Base-by-base conservation (phyloP, 306 rosid species). In the Cyclanthera cordifolia region DNA sequence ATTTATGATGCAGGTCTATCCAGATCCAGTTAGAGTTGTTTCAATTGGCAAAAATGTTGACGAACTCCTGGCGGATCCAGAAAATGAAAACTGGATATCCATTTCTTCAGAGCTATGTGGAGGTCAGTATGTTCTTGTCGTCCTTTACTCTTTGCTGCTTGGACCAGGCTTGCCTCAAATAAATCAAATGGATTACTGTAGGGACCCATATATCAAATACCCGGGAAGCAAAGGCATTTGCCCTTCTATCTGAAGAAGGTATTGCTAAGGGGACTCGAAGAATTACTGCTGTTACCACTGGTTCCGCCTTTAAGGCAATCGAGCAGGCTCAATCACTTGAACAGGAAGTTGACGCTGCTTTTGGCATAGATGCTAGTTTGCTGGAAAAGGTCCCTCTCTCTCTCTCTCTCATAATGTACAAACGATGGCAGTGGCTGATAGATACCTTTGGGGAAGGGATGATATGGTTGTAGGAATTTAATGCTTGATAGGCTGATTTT, bases 11-110 rank as follows among this genome's bases (percentile, higher is more conserved):
- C 74, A 94, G 99, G 95, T 90, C 41, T 94, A 94, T 77, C 99
- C 99, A 39, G 99, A 94, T 73, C 99, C 96, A 5, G 99, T 94
- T 68, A 86, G 97, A 82, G 91, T 94, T 78, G 90, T 94, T 46
- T 79, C 91, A 16, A 77, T 94, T 55, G 99, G 99, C 69, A 79
- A 72, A 70, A 83, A 86, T 47, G 91, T 94, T 65, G 97, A 94
- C 77, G 99, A 94, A 61, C 90, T 94, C 57, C 85, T 90, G 67
- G 80, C 85, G 57, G 90, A 94, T 70, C 97, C 99, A 2, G 82
- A 69, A 65, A 94, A 82, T 57, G 76, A 83, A 43, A 82, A 85
- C 59, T 94, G 99, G 97, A 61, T 34, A 47, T 85, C 90, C 66
- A 78, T 92, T 71, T 92, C 97, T 15, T 53, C 97, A 45, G 97